Percentiles rank a stretch among this genome's conserved stretches.
Conservation (phyloP, 495 filamentous ascomycete species). For the Aspergillus hancockii region DNA sequence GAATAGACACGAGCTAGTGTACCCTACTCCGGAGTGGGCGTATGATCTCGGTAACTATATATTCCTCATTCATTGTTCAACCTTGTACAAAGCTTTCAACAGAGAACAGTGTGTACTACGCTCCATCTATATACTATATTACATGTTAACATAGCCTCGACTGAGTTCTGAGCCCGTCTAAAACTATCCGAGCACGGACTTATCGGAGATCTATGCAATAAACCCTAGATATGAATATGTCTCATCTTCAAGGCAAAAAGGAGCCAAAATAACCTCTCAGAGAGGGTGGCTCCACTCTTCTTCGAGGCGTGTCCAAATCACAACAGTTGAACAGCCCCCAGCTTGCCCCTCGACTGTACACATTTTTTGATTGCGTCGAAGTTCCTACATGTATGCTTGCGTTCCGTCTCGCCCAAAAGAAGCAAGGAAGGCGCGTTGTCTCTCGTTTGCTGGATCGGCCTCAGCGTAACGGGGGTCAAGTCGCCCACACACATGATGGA, state of each 20-base stretch:
- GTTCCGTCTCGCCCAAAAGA: slow-evolving; percentile 6
- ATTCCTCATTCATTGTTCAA: not conserved
- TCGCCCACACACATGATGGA: slow-evolving; percentile 18
- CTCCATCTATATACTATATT: no score
- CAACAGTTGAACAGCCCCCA: not conserved
- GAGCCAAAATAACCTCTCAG: not conserved
- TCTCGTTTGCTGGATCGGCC: not conserved
- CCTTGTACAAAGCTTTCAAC: no score
- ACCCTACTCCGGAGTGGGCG: not conserved
- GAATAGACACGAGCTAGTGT: not conserved
- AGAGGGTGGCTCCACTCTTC: no score
- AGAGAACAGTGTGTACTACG: no score
- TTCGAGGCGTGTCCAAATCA: no score
- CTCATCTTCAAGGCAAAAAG: not conserved
- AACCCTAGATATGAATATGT: not conserved
- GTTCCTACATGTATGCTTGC: slow-evolving; percentile 5
- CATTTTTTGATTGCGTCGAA: not conserved
- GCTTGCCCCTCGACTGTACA: not conserved
- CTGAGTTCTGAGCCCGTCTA: no score
- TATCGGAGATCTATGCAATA: not conserved
- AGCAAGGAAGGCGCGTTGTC: not conserved
- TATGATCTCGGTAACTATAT: not conserved
- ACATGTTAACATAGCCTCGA: no score
- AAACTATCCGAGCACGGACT: not conserved
- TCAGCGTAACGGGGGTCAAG: slow-evolving; percentile 8